Percentiles rank a stretch among this genome's conserved stretches.
Conservation (phyloP, 192 early-diverging fungal genomes). For the Funneliformis geosporum region DNA sequence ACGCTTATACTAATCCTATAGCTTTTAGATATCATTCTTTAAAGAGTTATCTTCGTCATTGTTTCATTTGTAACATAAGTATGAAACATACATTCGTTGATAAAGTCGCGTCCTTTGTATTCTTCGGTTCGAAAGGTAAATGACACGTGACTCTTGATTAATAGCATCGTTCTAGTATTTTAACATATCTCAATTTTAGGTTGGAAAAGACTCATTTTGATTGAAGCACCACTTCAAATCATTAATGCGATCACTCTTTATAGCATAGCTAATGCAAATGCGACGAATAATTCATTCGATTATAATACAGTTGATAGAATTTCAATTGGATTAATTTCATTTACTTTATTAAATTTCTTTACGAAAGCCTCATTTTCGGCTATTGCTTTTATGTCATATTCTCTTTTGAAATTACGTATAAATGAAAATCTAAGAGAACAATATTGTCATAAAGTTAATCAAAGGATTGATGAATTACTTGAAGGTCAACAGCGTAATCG, state of each 20-base stretch:
- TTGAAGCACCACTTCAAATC: constrained; percentile 78
- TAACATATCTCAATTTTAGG: constrained; percentile 48
- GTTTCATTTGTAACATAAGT: constrained; percentile 75
- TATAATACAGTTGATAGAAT: background rate
- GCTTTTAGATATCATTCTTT: constrained; percentile 76
- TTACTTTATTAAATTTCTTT: constrained; percentile 68
- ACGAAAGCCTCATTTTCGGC: constrained; percentile 54
- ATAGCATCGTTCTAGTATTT: too few relatives aligned
- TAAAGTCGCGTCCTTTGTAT: constrained; percentile 77
- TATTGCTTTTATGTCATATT: constrained; percentile 68
- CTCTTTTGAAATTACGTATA: constrained; percentile 76
- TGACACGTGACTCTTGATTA: background rate
- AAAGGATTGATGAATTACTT: constrained; percentile 44
- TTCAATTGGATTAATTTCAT: constrained; percentile 45
- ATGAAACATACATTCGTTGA: constrained; percentile 62
- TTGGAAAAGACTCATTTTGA: constrained; percentile 82
- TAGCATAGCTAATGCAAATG: constrained; percentile 35
- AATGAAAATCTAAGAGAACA: constrained; percentile 90
- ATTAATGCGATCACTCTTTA: constrained; percentile 60
- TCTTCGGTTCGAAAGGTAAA: constrained; percentile 78
- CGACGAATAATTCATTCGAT: constrained; percentile 24
- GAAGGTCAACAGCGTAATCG: background rate
- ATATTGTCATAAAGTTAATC: constrained; percentile 86
- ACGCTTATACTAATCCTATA: constrained; percentile 70
- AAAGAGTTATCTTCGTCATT: constrained; percentile 75